Evolutionary conservation across 495 filamentous ascomycete genomes (phyloP).

Genomic region (Aspergillus steynii): DNA sequence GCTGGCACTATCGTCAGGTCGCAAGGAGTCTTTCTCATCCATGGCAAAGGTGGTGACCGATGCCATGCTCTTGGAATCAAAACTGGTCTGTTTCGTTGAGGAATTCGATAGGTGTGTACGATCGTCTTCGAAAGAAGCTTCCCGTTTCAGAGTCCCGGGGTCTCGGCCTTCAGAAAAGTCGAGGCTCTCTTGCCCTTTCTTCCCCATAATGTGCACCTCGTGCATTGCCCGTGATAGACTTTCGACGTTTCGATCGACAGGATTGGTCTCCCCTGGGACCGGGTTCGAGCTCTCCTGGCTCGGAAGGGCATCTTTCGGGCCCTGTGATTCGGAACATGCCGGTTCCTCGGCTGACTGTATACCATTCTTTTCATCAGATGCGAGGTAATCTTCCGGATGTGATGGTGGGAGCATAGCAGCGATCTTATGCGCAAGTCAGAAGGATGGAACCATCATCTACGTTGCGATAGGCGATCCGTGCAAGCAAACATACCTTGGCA

Average conservation of each 20-base stretch:
- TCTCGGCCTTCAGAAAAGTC: slow-evolving; percentile 33
- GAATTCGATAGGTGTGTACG: slow-evolving; percentile 70
- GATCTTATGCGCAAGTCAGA: slow-evolving; percentile 31
- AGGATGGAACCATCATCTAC: slow-evolving; percentile 5
- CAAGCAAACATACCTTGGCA: slow-evolving; percentile 39
- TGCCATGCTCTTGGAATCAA: slow-evolving; percentile 88
- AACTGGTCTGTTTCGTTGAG: slow-evolving; percentile 81
- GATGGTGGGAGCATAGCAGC: slow-evolving; percentile 43
- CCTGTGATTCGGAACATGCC: slow-evolving; percentile 21
- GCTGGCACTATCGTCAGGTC: slow-evolving; percentile 92
- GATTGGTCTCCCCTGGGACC: slow-evolving; percentile 17
- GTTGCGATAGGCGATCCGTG: neutral
- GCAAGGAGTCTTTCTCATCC: slow-evolving; percentile 92
- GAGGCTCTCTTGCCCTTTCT: slow-evolving; percentile 30
- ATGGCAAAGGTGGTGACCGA: slow-evolving; percentile 89
- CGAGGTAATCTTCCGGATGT: slow-evolving; percentile 28
- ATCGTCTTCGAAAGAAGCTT: slow-evolving; percentile 53
- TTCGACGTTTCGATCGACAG: slow-evolving; percentile 32
- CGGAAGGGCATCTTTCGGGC: slow-evolving; percentile 20
- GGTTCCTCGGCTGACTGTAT: slow-evolving; percentile 22
- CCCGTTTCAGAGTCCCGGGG: slow-evolving; percentile 38
- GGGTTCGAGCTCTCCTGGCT: slow-evolving; percentile 22
- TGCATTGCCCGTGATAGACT: slow-evolving; percentile 38
- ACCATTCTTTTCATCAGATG: slow-evolving; percentile 28
- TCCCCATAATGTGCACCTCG: slow-evolving; percentile 31